Conservation (phyloP, 1,139 yeast species). For the Dujonia santamariae region DNA sequence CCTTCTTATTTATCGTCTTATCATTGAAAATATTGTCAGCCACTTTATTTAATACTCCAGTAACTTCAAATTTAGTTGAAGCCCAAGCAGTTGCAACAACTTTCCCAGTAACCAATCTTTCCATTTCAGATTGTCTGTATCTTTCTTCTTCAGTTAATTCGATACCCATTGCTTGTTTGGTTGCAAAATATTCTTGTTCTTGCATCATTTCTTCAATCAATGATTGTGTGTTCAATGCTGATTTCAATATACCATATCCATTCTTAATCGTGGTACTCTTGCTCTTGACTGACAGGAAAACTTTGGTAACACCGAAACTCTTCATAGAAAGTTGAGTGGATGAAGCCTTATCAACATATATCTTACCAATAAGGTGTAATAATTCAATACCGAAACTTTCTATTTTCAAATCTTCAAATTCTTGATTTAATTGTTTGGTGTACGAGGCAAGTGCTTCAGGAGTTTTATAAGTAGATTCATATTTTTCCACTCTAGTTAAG, state of each 20-base stretch:
- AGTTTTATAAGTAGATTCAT: conserved; percentile 24
- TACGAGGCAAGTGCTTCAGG: conserved; percentile 36
- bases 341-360: conserved; percentile 58
- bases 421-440: conserved; percentile 42
- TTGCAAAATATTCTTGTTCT: conserved; percentile 45
- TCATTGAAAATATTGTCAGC: conserved; percentile 60
- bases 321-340: conserved; percentile 36
- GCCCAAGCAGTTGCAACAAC: conserved; percentile 80
- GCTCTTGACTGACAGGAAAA: conserved; percentile 46
- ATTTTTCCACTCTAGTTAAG: conserved; percentile 41
- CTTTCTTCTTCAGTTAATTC: conserved; percentile 42
- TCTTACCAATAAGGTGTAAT: conserved; percentile 57
- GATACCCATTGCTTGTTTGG: conserved; percentile 23
- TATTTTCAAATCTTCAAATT: conserved; percentile 56
- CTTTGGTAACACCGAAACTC: conserved; percentile 49
- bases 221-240: conserved; percentile 43
- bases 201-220: conserved; percentile 41
- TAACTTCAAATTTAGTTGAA: conserved; percentile 70
- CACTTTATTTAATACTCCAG: conserved; percentile 63
- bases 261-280: conserved; percentile 38
- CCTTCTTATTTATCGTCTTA: conserved; percentile 48
- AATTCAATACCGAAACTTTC: conserved; percentile 49
- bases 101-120: conserved; percentile 67
- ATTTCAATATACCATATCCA: conserved; percentile 38
- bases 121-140: conserved; percentile 58